A percentile compares a stretch with the other conserved stretches of the same genome.
Conservation (phyloP, 2,329 filamentous ascomycete species). For the Chaetothyriales sp. region DNA sequence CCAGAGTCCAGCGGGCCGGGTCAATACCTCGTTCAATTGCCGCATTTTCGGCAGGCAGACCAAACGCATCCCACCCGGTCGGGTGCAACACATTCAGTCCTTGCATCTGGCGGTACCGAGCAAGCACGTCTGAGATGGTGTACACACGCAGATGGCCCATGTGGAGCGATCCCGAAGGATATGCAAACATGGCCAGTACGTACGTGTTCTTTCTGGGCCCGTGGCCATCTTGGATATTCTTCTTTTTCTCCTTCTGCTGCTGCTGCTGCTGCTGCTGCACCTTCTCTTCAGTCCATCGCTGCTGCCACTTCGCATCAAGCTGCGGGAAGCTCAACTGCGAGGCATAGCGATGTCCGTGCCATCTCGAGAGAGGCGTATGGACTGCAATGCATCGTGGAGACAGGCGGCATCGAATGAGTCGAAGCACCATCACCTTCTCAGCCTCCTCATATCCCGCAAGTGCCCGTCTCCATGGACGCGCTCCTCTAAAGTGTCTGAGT, state of each 20-base stretch:
- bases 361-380: neutral
- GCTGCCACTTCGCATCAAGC: slow-evolving; percentile 43
- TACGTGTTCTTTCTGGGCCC: slow-evolving; percentile 37
- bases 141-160: slow-evolving; percentile 81
- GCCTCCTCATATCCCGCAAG: neutral
- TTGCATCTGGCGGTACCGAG: slow-evolving; percentile 60
- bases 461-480: neutral
- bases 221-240: neutral
- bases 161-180: slow-evolving; percentile 75
- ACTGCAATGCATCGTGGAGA: neutral
- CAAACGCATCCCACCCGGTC: slow-evolving; percentile 95
- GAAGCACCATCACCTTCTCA: neutral
- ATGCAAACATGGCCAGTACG: slow-evolving; percentile 84
- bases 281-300: slow-evolving; percentile 29
- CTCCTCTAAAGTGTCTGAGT: neutral
- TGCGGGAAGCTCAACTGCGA: slow-evolving; percentile 22
- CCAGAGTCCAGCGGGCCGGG: slow-evolving; percentile 63
- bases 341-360: neutral
- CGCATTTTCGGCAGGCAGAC: slow-evolving; percentile 80
- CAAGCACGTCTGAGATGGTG: slow-evolving; percentile 75
- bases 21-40: slow-evolving; percentile 70
- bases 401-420: neutral
- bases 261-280: slow-evolving; percentile 26
- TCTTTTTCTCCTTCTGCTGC: slow-evolving; percentile 35
- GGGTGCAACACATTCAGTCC: slow-evolving; percentile 66